Base-by-base conservation (phyloP, 805 yeast species). In the Diddensiella santjacobensis region DNA sequence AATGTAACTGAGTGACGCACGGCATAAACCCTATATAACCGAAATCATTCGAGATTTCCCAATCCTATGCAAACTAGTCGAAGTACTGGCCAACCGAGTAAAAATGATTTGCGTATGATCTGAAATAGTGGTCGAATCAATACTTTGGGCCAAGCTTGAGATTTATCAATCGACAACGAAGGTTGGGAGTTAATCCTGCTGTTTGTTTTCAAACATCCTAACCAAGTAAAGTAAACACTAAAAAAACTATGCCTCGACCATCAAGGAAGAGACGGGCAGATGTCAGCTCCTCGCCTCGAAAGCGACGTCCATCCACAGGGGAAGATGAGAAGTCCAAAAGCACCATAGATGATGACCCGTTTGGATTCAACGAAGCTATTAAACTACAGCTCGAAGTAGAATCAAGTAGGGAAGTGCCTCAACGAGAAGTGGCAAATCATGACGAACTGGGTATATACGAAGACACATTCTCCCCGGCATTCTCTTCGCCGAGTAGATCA, bases 291-390 rank as follows among this genome's bases (percentile, higher is more conserved):
- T n/a, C n/a, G n/a, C n/a, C n/a, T n/a, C n/a, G n/a, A n/a, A n/a
- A n/a, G n/a, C 31, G 31, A 13, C 31, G 31, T 8, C 8, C 13
- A 8, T 26, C 31, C 13, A 13, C 8, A 13, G 11, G 8, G 8
- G 13, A 8, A 8, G 31, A 26, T 8, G 31, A 26, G 31, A 26
- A 26, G 31, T 17, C 19, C n/a, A 20, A 20, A 13, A 23, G 20
- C n/a, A n/a, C n/a, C n/a, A 15, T 20, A 38, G 41, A 38, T 6
- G 41, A 38, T 5, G 47, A 49, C 29, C 50, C 50, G 19, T 49
- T 49, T 39, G 53, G 51, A 22, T 48, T 50, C 40, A 36, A 42
- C 13, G 30, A 18, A 18, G 41, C 47, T 18, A 47, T 24, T 11
- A 13, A 35, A 2, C 33, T 39, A 8, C 37, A 48, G 30, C 41